Percentiles rank a stretch among this genome's conserved stretches.
Conservation (phyloP, 495 filamentous ascomycete genomes). For the Aspergillus mulundensis region DNA sequence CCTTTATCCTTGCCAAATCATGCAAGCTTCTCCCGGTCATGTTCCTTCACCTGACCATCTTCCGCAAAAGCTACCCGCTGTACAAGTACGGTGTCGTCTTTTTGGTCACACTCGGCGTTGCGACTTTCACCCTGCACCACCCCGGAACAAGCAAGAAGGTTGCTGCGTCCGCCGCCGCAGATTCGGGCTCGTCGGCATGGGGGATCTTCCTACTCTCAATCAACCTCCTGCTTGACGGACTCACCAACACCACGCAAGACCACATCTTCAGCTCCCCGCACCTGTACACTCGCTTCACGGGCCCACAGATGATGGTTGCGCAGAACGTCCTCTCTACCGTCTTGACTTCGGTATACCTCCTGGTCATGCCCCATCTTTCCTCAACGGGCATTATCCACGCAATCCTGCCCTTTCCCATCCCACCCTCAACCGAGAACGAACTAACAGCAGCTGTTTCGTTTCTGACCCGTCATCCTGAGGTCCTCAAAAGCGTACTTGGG, state of each 20-base stretch:
- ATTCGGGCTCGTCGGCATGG: slow-evolving; percentile 59
- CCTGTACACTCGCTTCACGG: slow-evolving; percentile 67
- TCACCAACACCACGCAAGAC: slow-evolving; percentile 96
- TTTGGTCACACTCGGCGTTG: slow-evolving; percentile 85
- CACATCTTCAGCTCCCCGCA: slow-evolving; percentile 71
- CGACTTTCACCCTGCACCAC: slow-evolving; percentile 89
- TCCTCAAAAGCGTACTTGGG: slow-evolving; percentile 77
- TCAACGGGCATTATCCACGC: slow-evolving; percentile 60
- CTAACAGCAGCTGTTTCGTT: slow-evolving; percentile 75
- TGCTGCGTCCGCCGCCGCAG: slow-evolving; percentile 37
- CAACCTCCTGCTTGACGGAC: slow-evolving; percentile 90
- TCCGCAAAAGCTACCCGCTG: slow-evolving; percentile 83
- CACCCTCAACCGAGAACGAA: slow-evolving; percentile 57
- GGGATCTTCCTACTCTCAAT: slow-evolving; percentile 82
- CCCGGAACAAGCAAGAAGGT: slow-evolving; percentile 69
- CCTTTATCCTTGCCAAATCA: slow-evolving; percentile 94
- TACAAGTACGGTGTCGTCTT: slow-evolving; percentile 96
- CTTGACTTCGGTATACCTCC: slow-evolving; percentile 69
- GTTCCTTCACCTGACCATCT: slow-evolving; percentile 90
- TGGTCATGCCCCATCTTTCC: slow-evolving; percentile 73
- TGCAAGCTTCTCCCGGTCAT: slow-evolving; percentile 98
- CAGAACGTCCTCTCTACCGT: slow-evolving; percentile 79
- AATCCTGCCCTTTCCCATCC: slow-evolving; percentile 59
- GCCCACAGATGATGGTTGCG: slow-evolving; percentile 99
- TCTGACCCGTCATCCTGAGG: slow-evolving; percentile 68